Conservation (phyloP, 2,329 filamentous ascomycete genomes). For the Trichoderma sp. region DNA sequence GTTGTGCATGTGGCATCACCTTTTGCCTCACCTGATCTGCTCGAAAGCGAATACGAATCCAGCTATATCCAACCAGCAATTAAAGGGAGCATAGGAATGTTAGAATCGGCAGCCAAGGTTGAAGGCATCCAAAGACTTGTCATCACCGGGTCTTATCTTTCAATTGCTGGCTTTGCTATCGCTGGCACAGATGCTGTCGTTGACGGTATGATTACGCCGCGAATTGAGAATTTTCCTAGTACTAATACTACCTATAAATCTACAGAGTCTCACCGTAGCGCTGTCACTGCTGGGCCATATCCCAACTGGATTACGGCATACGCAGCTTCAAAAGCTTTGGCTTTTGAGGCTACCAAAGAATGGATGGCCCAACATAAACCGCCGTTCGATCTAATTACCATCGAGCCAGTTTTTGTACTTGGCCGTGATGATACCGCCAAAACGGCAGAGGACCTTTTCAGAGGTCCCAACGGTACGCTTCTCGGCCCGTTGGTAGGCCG, state of each 20-base stretch:
- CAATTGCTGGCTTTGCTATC: constrained; percentile 26
- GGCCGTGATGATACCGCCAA: constrained; percentile 42
- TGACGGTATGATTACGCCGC: not conserved
- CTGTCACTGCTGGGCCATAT: constrained; percentile 35
- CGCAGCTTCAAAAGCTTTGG: constrained; percentile 42
- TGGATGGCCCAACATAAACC: constrained; percentile 42
- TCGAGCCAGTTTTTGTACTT: constrained; percentile 44
- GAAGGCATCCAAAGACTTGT: constrained; percentile 45
- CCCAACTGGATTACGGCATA: constrained; percentile 42
- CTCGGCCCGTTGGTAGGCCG: constrained; percentile 42
- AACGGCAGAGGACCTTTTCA: not conserved
- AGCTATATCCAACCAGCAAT: constrained; percentile 42
- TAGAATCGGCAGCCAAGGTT: constrained; percentile 42
- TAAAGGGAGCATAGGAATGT: constrained; percentile 42
- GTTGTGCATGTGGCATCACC: constrained; percentile 43
- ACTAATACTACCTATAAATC: too few species aligned
- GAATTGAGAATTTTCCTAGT: not conserved
- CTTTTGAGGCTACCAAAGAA: constrained; percentile 40
- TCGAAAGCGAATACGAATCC: constrained; percentile 26
- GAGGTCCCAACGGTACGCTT: constrained; percentile 42
- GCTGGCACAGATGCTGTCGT: not conserved
- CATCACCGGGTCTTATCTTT: constrained; percentile 47
- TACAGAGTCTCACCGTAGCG: not conserved
- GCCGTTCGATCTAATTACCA: constrained; percentile 43
- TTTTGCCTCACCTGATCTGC: constrained; percentile 11